These are phyloP conservation scores for Castanea mollissima DNA, from an alignment of 306 rosid genomes.

Conservation along the genomic window DNA sequence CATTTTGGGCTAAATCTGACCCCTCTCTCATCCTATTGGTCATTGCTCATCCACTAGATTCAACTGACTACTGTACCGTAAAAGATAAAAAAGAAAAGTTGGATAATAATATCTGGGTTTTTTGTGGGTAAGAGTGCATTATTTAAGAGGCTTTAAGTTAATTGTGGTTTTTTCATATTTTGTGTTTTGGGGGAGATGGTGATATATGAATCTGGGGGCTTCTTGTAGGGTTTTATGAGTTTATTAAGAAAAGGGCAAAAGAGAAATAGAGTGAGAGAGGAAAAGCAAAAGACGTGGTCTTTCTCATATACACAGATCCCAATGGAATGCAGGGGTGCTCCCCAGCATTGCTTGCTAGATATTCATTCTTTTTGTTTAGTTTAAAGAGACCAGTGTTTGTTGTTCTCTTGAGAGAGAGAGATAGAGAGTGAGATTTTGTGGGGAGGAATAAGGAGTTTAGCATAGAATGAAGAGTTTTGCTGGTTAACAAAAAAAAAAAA, in stretches of 20 bases:
- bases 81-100: not conserved
- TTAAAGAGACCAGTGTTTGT: slow-evolving; percentile 62
- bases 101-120: slow-evolving; percentile 13
- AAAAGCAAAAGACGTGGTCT: slow-evolving; percentile 50
- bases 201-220: slow-evolving; percentile 23
- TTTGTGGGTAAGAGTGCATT: not conserved
- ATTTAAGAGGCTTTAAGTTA: not conserved
- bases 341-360: slow-evolving; percentile 49
- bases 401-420: slow-evolving; percentile 26
- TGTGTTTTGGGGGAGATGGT: not conserved
- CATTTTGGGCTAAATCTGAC: slow-evolving; percentile 38
- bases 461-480: slow-evolving; percentile 26
- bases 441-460: not conserved
- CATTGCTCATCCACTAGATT: slow-evolving; percentile 30
- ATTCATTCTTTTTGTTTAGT: slow-evolving; percentile 82
- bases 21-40: slow-evolving; percentile 23
- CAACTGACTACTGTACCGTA: slow-evolving; percentile 24
- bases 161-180: not conserved
- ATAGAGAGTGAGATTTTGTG: slow-evolving; percentile 19
- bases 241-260: slow-evolving; percentile 10
- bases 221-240: slow-evolving; percentile 33
- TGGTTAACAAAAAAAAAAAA: slow-evolving; percentile 14
- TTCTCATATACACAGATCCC: slow-evolving; percentile 93
- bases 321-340: slow-evolving; percentile 78
- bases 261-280: not conserved